phyloP scores from a whole-genome alignment of 2,329 filamentous ascomycete genomes.

The Aspergillus carbonarius region DNA sequence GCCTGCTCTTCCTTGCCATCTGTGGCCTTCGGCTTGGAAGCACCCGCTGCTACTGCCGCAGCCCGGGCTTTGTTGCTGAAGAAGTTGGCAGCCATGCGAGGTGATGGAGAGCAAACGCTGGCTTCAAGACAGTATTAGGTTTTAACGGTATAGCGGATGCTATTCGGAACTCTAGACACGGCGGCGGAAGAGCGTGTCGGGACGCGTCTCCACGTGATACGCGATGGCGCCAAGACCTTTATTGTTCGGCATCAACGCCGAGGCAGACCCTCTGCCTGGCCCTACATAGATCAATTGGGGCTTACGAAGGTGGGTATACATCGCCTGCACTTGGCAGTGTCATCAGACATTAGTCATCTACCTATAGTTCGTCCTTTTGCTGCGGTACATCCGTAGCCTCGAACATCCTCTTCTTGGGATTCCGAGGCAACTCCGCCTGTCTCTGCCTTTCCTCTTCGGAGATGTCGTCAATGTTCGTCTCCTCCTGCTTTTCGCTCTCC shows the following conservation, averaged over 20 bases:
- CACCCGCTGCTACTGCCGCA: constrained; percentile 68
- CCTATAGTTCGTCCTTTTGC: constrained; percentile 41
- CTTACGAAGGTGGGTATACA: background rate
- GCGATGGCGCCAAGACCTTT: constrained; percentile 25
- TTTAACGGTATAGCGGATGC: background rate
- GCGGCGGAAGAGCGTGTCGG: constrained; percentile 17
- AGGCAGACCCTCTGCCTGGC: background rate
- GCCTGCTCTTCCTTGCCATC: constrained; percentile 61
- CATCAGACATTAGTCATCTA: constrained; percentile 5
- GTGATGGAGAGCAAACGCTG: background rate
- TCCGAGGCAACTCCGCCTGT: constrained; percentile 42
- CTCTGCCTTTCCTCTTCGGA: constrained; percentile 35
- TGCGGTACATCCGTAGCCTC: constrained; percentile 39
- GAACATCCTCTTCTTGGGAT: constrained; percentile 52
- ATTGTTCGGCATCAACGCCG: constrained; percentile 11
- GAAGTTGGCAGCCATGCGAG: constrained; percentile 70
- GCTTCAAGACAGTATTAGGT: background rate
- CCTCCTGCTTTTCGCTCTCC: constrained; percentile 24
- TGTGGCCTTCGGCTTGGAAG: constrained; percentile 64
- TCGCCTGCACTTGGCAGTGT: background rate
- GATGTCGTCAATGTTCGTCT: constrained; percentile 33
- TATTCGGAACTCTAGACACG: constrained; percentile 5
- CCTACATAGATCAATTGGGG: background rate
- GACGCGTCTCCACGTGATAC: constrained; percentile 39
- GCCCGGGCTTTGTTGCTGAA: constrained; percentile 91